Evolutionary conservation across 805 yeast species (phyloP).

Genomic region (Isabelozyma heimii): DNA sequence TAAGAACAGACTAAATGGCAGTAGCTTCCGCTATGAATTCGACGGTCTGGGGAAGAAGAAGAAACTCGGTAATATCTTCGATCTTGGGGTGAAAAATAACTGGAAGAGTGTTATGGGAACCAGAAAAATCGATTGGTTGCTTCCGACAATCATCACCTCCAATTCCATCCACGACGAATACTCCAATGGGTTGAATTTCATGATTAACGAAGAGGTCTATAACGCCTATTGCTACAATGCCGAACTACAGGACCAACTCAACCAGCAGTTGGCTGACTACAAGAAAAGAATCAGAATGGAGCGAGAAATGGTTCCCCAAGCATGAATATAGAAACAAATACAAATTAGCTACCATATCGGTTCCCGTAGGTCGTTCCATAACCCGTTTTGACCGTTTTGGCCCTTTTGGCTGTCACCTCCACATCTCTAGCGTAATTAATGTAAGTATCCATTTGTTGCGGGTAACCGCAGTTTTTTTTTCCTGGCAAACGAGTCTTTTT

Average conservation of each 20-base stretch:
- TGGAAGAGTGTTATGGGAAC: slow-evolving; percentile 76
- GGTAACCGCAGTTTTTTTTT: not conserved
- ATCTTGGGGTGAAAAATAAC: slow-evolving; percentile 64
- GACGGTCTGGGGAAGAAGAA: slow-evolving; percentile 39
- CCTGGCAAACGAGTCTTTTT: not conserved
- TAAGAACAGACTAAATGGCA: slow-evolving; percentile 27
- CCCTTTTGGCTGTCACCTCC: no score
- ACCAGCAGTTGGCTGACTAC: slow-evolving; percentile 36
- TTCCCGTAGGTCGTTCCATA: no score
- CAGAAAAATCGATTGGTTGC: slow-evolving; percentile 61
- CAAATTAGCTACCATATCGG: no score
- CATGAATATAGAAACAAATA: not conserved
- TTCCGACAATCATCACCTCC: slow-evolving; percentile 47
- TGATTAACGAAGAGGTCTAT: slow-evolving; percentile 42
- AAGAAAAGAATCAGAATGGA: slow-evolving; percentile 10
- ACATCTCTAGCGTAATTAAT: no score
- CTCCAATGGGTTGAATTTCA: slow-evolving; percentile 52
- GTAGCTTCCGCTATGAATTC: slow-evolving; percentile 28
- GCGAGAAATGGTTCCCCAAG: slow-evolving; percentile 3
- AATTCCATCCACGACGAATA: slow-evolving; percentile 13
- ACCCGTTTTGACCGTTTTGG: no score
- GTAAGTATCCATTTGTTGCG: not conserved
- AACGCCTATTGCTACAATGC: slow-evolving; percentile 39
- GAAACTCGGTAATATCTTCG: slow-evolving; percentile 65
- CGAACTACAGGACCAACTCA: slow-evolving; percentile 44